These are phyloP conservation scores for Phialophora macrospora DNA, from an alignment of 2,329 filamentous ascomycete species.

Conservation along the genomic window DNA sequence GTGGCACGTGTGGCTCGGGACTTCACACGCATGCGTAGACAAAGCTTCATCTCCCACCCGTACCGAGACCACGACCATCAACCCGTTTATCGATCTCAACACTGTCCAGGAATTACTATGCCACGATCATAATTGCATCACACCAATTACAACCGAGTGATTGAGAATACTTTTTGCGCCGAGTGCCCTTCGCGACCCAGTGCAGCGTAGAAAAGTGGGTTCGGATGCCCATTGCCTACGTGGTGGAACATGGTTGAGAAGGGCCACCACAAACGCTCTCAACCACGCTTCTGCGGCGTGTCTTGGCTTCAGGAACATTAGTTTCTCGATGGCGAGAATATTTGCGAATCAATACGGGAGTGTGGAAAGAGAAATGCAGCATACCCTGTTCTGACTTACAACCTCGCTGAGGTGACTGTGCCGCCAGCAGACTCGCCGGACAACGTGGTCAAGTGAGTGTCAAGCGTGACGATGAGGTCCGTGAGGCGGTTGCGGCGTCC, in stretches of 20 bases:
- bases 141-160: not conserved
- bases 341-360: not conserved
- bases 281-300: not conserved
- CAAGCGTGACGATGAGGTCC: not conserved
- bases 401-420: not conserved
- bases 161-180: not conserved
- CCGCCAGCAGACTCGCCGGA: not conserved
- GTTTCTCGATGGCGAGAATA: not conserved
- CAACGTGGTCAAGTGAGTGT: not conserved
- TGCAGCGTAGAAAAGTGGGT: not conserved
- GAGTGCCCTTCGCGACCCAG: not conserved
- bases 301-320: slow-evolving; percentile 4
- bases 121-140: not conserved
- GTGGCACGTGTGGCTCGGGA: not conserved
- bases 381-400: not conserved
- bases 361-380: not conserved
- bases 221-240: not conserved
- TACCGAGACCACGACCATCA: not conserved
- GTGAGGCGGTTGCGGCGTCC: not conserved
- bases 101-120: not conserved
- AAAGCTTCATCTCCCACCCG: not conserved
- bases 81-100: not conserved
- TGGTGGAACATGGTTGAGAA: not conserved
- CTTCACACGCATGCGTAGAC: not conserved
- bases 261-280: not conserved